These are phyloP conservation scores for Cicer bijugum DNA, from an alignment of 306 rosid genomes.

Conservation along the genomic window DNA sequence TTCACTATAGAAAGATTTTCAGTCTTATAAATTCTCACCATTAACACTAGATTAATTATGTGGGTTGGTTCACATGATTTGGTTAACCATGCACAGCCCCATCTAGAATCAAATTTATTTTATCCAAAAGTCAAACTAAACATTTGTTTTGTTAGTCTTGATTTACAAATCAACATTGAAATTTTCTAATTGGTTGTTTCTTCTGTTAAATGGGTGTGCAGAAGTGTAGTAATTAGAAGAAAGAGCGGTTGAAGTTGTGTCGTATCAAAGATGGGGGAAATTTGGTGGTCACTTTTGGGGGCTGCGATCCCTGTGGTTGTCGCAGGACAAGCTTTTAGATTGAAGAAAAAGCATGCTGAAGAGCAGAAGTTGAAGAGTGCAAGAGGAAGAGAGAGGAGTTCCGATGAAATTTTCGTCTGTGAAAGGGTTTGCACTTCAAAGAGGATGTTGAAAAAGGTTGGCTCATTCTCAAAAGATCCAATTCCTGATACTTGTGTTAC, in stretches of 20 bases:
- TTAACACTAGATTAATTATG: neutral
- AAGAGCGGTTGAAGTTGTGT: constrained; percentile 43
- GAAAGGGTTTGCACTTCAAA: constrained; percentile 94
- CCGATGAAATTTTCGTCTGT: constrained; percentile 87
- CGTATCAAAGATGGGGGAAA: constrained; percentile 69
- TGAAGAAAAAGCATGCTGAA: constrained; percentile 69
- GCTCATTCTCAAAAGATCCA: constrained; percentile 91
- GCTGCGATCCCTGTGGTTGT: constrained; percentile 83
- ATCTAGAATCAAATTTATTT: neutral
- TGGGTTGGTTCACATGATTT: too few relatives aligned
- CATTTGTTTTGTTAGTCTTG: neutral
- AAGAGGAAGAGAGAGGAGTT: constrained; percentile 85
- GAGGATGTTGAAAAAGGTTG: constrained; percentile 92
- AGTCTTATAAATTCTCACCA: neutral
- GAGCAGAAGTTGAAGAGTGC: constrained; percentile 73
- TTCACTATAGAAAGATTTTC: neutral
- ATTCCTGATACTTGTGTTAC: constrained; percentile 95
- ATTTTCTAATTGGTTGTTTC: neutral
- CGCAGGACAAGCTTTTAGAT: constrained; percentile 79
- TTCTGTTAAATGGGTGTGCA: constrained; percentile 36
- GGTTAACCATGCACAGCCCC: too few relatives aligned
- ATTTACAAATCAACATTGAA: constrained; percentile 13
- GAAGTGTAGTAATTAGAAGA: constrained; percentile 42
- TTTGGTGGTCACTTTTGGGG: constrained; percentile 89
- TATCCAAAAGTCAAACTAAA: neutral